Evolutionary conservation across 768 basidiomycete species (phyloP).

Genomic region (Obba rivulosa): DNA sequence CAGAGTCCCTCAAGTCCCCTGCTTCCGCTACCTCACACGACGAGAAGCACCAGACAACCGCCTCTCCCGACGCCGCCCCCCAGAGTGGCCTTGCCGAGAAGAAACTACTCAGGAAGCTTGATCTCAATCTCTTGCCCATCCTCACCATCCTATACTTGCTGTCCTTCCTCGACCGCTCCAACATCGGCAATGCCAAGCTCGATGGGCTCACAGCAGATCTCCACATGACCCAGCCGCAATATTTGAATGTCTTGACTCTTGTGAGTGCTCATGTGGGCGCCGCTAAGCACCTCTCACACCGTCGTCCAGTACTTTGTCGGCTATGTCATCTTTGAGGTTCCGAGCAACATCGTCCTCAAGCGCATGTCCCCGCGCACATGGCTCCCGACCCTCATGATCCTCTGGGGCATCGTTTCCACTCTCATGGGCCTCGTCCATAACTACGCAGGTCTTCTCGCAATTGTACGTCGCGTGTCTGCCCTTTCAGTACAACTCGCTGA

Average conservation of each 20-base stretch:
- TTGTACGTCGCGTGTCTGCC: not conserved
- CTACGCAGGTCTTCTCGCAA: slow-evolving; percentile 28
- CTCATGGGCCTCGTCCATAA: slow-evolving; percentile 32
- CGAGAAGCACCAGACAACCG: no score
- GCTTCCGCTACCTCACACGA: no score
- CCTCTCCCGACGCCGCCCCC: not conserved
- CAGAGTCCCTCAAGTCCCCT: no score
- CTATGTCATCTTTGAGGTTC: slow-evolving; percentile 16
- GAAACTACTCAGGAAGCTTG: slow-evolving; percentile 51
- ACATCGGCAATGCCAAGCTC: slow-evolving; percentile 71
- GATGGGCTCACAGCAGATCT: slow-evolving; percentile 32
- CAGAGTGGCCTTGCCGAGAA: slow-evolving; percentile 39
- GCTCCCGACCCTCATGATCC: slow-evolving; percentile 36
- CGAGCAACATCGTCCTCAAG: slow-evolving; percentile 33
- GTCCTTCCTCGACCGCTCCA: slow-evolving; percentile 56
- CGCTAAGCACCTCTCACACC: not conserved
- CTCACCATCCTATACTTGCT: slow-evolving; percentile 65
- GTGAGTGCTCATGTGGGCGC: slow-evolving; percentile 66
- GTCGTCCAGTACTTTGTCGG: slow-evolving; percentile 11
- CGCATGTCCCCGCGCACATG: slow-evolving; percentile 31
- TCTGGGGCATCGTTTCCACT: slow-evolving; percentile 35
- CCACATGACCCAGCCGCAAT: slow-evolving; percentile 56
- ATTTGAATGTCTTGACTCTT: slow-evolving; percentile 61
- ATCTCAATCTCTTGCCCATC: slow-evolving; percentile 67
- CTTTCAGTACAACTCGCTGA: not conserved